phyloP scores from a whole-genome alignment of 306 rosid genomes.

The Cercis canadensis region DNA sequence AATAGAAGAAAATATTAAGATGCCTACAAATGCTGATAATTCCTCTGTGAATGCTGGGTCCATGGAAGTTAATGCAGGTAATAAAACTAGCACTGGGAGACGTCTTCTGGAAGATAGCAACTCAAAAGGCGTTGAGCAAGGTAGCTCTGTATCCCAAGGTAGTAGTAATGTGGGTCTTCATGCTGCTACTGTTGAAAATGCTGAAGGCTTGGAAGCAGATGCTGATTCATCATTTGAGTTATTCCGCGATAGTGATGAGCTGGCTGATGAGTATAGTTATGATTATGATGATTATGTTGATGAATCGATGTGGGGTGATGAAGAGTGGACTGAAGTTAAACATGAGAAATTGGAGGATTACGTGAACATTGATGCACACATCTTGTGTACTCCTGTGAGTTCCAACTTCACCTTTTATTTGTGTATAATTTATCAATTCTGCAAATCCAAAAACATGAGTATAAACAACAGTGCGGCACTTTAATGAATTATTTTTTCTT shows the following conservation, averaged over 20 bases:
- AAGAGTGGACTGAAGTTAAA: constrained; percentile 79
- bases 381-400: constrained; percentile 94
- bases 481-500: constrained; percentile 25
- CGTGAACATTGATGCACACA: constrained; percentile 82
- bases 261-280: constrained; percentile 85
- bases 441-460: constrained; percentile 4
- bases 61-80: constrained; percentile 44
- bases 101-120: constrained; percentile 76
- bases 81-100: constrained; percentile 65
- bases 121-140: constrained; percentile 58
- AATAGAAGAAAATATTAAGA: constrained; percentile 56
- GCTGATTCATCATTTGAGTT: constrained; percentile 91
- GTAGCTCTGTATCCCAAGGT: constrained; percentile 57
- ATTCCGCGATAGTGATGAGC: constrained; percentile 80
- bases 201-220: constrained; percentile 77
- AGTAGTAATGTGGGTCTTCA: constrained; percentile 50
- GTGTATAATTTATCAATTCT: constrained; percentile 6
- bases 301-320: constrained; percentile 96
- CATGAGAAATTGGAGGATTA: constrained; percentile 86
- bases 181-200: constrained; percentile 80
- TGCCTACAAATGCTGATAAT: constrained; percentile 49
- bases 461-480: constrained; percentile 6
- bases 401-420: constrained; percentile 24
- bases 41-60: constrained; percentile 54
- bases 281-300: constrained; percentile 93